phyloP scores from a whole-genome alignment of 176 grass and related monocot species.

The Musa itinerans region DNA sequence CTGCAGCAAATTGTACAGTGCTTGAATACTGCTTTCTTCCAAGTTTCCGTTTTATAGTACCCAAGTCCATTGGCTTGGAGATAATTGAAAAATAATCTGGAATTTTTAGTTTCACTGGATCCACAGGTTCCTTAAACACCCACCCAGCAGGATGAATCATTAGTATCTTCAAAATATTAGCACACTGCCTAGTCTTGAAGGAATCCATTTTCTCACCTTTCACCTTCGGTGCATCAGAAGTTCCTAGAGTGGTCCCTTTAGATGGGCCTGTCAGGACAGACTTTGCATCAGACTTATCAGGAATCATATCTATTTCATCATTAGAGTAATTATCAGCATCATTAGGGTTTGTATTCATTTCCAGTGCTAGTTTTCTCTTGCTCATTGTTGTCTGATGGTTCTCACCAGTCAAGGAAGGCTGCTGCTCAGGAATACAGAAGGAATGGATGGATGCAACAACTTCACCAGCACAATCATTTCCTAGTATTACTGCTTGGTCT shows the following conservation, averaged over 20 bases:
- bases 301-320: conserved; percentile 11
- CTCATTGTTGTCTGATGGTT: conserved; percentile 9
- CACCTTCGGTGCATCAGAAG: not conserved
- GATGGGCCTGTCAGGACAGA: conserved; percentile 17
- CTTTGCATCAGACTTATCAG: conserved; percentile 22
- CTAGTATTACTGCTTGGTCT: not conserved
- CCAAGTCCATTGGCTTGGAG: conserved; percentile 64
- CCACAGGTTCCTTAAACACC: conserved; percentile 70
- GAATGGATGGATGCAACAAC: not conserved
- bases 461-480: not conserved
- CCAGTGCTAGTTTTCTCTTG: conserved; percentile 29
- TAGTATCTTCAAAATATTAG: conserved; percentile 43
- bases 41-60: conserved; percentile 66
- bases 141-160: conserved; percentile 58
- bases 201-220: conserved; percentile 44
- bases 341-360: conserved; percentile 17
- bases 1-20: conserved; percentile 45
- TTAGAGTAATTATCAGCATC: conserved; percentile 17
- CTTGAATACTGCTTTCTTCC: conserved; percentile 36
- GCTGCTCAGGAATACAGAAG: not conserved
- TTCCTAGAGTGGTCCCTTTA: conserved; percentile 11
- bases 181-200: conserved; percentile 49
- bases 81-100: conserved; percentile 87
- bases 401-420: conserved; percentile 3
- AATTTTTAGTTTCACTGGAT: conserved; percentile 54